A percentile compares a stretch with the other conserved stretches of the same genome.
Conservation (phyloP, 2,329 filamentous ascomycete genomes). For the Cercospora zeae-maydis region DNA sequence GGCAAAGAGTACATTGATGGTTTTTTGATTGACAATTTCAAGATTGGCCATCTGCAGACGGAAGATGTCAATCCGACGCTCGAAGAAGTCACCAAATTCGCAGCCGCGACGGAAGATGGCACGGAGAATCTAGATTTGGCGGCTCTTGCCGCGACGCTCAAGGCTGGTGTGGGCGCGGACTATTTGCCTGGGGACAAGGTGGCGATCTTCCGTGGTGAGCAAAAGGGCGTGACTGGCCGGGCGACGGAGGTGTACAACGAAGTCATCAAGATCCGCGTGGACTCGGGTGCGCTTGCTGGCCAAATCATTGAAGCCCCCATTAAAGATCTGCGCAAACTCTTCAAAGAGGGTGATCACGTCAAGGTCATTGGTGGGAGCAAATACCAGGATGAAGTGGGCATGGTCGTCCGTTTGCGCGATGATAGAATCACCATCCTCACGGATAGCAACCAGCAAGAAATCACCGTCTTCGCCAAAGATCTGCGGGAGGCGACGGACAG, state of each 20-base stretch:
- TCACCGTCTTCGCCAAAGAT: slow-evolving; percentile 98
- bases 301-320: slow-evolving; percentile 89
- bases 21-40: slow-evolving; percentile 90
- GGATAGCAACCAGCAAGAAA: slow-evolving; percentile 87
- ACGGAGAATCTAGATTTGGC: slow-evolving; percentile 91
- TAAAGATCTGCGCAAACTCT: slow-evolving; percentile 87
- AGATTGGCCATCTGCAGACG: slow-evolving; percentile 77
- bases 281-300: slow-evolving; percentile 74
- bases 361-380: slow-evolving; percentile 96
- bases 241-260: slow-evolving; percentile 83
- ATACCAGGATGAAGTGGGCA: slow-evolving; percentile 91
- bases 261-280: slow-evolving; percentile 84
- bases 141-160: slow-evolving; percentile 83
- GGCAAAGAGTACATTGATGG: slow-evolving; percentile 89
- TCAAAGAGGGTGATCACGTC: slow-evolving; percentile 91
- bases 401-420: slow-evolving; percentile 90
- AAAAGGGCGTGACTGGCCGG: slow-evolving; percentile 83
- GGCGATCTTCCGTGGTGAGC: slow-evolving; percentile 92
- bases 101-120: slow-evolving; percentile 82
- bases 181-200: slow-evolving; percentile 95
- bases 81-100: slow-evolving; percentile 94
- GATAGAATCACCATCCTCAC: slow-evolving; percentile 90
- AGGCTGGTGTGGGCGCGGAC: slow-evolving; percentile 74
- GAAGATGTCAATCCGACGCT: slow-evolving; percentile 90
- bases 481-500: slow-evolving; percentile 89